Evolutionary conservation across 345 rosid species (phyloP).

Genomic region (Populus pruinosa): DNA sequence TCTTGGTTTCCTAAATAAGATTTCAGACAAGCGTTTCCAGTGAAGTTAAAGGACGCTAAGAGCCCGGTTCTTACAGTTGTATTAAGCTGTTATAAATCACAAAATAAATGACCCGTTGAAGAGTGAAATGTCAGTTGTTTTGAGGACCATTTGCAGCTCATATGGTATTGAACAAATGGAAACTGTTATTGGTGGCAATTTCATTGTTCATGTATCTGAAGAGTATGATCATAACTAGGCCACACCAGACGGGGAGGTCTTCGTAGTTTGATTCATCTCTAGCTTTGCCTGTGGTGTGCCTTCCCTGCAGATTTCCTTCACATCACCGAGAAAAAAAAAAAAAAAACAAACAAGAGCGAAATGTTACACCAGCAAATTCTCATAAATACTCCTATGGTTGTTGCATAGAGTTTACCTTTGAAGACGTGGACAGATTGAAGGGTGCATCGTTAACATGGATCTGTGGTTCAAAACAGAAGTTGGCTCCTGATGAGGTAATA

Average conservation of each 20-base stretch:
- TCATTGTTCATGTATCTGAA: conserved; percentile 13
- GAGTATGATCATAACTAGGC: conserved; percentile 28
- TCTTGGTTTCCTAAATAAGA: background rate
- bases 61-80: conserved; percentile 6
- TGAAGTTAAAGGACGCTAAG: conserved; percentile 3
- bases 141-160: conserved; percentile 22
- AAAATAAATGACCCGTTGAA: conserved; percentile 17
- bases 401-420: conserved; percentile 36
- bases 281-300: conserved; percentile 27
- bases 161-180: background rate
- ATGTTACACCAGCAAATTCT: conserved; percentile 5
- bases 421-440: conserved; percentile 30
- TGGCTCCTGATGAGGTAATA: conserved; percentile 23
- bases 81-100: conserved; percentile 19
- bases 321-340: background rate
- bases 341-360: background rate
- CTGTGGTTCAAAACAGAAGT: conserved; percentile 37
- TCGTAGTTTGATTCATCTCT: conserved; percentile 30
- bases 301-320: conserved; percentile 44
- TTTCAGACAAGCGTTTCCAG: conserved; percentile 2
- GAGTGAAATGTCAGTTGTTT: conserved; percentile 27
- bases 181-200: background rate
- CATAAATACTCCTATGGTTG: conserved; percentile 2
- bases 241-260: conserved; percentile 35
- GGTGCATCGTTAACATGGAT: conserved; percentile 37